Conservation (phyloP, 345 rosid genomes). For the Stellera chamaejasme region DNA sequence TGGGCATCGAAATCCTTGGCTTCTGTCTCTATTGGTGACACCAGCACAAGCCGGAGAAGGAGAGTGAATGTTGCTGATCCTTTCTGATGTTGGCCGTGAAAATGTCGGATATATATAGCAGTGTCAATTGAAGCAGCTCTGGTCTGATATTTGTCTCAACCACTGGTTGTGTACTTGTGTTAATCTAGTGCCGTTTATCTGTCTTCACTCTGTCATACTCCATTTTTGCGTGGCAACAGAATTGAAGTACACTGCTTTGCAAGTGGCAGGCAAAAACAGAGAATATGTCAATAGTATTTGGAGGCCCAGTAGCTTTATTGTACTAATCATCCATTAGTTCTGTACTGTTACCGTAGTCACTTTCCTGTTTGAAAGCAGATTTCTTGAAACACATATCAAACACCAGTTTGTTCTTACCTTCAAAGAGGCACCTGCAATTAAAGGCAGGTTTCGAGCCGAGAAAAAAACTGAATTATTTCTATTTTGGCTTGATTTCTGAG, state of each 20-base stretch:
- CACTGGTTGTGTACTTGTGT: background rate
- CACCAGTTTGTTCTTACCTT: no score
- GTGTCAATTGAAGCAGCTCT: background rate
- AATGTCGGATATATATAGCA: constrained; percentile 10
- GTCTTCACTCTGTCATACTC: background rate
- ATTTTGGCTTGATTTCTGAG: no score
- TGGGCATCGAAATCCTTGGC: constrained; percentile 97
- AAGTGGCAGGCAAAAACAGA: background rate
- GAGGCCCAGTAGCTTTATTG: background rate
- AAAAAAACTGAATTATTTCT: no score
- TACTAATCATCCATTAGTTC: background rate
- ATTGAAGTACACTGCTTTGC: background rate
- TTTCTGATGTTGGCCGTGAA: background rate
- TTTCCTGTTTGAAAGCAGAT: no score
- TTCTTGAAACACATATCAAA: no score
- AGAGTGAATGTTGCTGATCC: constrained; percentile 24
- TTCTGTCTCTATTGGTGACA: constrained; percentile 82
- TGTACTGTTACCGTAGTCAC: background rate
- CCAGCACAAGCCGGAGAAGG: constrained; percentile 49
- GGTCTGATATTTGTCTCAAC: constrained; percentile 3
- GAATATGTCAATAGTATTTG: background rate
- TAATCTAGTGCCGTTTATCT: background rate
- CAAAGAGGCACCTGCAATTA: no score
- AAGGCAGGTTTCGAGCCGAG: no score
- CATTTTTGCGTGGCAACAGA: background rate